These are phyloP conservation scores for Leishmania tropica DNA, from an alignment of 208 protist species.

Conservation along the genomic window DNA sequence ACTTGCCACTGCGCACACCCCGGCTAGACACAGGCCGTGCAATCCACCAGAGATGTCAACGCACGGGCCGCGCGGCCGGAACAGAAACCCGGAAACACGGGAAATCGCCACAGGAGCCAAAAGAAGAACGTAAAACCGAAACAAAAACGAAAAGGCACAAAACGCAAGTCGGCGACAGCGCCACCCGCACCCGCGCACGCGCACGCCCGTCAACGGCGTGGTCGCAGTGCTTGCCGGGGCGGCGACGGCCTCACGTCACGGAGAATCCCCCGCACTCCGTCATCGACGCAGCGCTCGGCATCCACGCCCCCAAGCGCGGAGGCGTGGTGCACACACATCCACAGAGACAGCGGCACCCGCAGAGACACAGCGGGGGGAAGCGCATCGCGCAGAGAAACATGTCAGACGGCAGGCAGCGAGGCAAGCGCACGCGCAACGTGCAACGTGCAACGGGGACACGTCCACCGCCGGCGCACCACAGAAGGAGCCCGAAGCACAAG, in stretches of 20 bases:
- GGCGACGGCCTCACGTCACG: not conserved
- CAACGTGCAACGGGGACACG: not conserved
- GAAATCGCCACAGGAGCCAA: not conserved
- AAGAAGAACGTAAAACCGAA: not conserved
- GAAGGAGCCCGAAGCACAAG: conserved; percentile 3
- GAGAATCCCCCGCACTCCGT: conserved; percentile 6
- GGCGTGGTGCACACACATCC: not conserved
- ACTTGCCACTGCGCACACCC: not conserved
- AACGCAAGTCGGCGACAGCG: not conserved
- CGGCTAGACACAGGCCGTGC: not conserved
- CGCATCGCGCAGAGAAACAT: conserved; percentile 7
- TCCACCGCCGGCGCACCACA: not conserved
- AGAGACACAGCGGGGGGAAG: not conserved
- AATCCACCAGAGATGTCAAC: not conserved
- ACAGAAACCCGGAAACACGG: not conserved
- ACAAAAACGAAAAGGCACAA: not conserved
- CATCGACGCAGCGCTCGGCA: not conserved
- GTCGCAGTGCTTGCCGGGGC: not conserved
- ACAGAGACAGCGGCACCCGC: not conserved
- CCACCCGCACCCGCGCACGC: not conserved
- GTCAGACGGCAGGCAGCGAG: not conserved
- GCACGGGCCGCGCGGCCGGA: not conserved
- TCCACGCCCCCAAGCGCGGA: not conserved
- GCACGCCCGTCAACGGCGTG: not conserved
- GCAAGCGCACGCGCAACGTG: not conserved